Evolutionary conservation across 2,329 filamentous ascomycete species (phyloP), one percentile per base, ranked within the genome.

Genomic region (Sporothrix protearum): DNA sequence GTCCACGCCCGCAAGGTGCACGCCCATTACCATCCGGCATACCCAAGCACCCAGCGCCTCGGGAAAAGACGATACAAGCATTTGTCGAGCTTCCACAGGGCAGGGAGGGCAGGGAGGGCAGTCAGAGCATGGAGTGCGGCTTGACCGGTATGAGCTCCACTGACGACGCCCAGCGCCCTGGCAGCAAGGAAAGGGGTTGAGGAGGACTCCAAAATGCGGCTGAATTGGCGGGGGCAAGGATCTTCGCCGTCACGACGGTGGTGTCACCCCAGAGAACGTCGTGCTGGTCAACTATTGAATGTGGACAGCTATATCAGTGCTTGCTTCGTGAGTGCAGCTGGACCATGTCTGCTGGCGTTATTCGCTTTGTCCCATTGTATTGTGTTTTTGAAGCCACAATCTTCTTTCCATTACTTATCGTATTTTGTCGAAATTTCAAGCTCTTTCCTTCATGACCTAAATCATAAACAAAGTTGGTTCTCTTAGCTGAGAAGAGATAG

Each of bases 61-160:
- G 45, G 2, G 64, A 67, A 51, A 67, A 67, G 45, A 67, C 64
- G 5, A 67, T 67, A 30, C 64, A 67, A 3, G 64, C 64, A 22
- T 67, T 67, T 16, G 45, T 67, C 19, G 64, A 67, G 64, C 63
- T 14, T 30, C 53, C 28, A 51, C 3, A 25, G 39, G 36, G 7
- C 7, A 25, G n/a, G 33, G 22, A 2, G 12, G 39, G 7, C 1
- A 30, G n/a, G 3, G 0, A 2, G 8, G n/a, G n/a, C n/a, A n/a
- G n/a, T n/a, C n/a, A 47, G 30, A 28, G 22, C 12, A 47, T 8
- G 6, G 6, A 47, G 4, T 3, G 12, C 16, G 57, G 16, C 28
- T 33, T 28, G 14, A 57, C 53, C 25, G 25, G 28, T 22, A 25
- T 53, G 7, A 7, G 12, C 49, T 25, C 22, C 49, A 14, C n/a